A percentile compares a stretch with the other conserved stretches of the same genome.
Evolutionary conservation across 805 yeast genomes (phyloP).

Genomic region (Wickerhamomyces tratensis): DNA sequence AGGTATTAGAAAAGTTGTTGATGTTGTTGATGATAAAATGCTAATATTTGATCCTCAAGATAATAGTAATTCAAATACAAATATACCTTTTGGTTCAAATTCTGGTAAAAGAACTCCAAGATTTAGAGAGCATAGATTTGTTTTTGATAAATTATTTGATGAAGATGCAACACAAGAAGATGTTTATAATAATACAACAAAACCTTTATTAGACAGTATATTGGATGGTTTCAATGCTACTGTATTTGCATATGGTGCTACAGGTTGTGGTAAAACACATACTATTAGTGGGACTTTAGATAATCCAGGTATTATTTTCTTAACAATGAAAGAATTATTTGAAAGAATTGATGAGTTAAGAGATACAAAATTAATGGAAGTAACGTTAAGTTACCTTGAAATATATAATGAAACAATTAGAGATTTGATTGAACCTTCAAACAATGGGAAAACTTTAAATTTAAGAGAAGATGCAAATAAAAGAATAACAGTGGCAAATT

Average conservation of each 20-base stretch:
- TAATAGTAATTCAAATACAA: conserved; percentile 38
- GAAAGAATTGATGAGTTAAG: conserved; percentile 42
- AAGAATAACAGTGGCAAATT: conserved; percentile 60
- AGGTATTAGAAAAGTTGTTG: conserved; percentile 60
- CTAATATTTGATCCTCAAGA: conserved; percentile 81
- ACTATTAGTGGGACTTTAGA: conserved; percentile 73
- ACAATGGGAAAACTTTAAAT: conserved; percentile 34
- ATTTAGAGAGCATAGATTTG: conserved; percentile 66
- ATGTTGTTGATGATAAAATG: conserved; percentile 80
- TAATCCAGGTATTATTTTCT: conserved; percentile 70
- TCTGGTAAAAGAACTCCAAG: conserved; percentile 29
- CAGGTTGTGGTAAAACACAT: conserved; percentile 97
- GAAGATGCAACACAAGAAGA: conserved; percentile 53
- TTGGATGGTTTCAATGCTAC: conserved; percentile 86
- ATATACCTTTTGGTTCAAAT: conserved; percentile 25
- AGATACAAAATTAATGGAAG: conserved; percentile 47
- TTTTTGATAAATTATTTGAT: conserved; percentile 75
- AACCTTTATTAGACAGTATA: conserved; percentile 63
- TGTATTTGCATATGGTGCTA: conserved; percentile 93
- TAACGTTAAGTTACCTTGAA: conserved; percentile 69
- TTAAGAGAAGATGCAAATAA: conserved; percentile 65
- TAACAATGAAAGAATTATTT: conserved; percentile 72
- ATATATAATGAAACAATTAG: conserved; percentile 86
- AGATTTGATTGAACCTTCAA: conserved; percentile 61
- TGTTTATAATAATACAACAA: conserved; percentile 57